phyloP scores from a whole-genome alignment of 2,329 filamentous ascomycete genomes.

The Ceratocystis diversiconidia region DNA sequence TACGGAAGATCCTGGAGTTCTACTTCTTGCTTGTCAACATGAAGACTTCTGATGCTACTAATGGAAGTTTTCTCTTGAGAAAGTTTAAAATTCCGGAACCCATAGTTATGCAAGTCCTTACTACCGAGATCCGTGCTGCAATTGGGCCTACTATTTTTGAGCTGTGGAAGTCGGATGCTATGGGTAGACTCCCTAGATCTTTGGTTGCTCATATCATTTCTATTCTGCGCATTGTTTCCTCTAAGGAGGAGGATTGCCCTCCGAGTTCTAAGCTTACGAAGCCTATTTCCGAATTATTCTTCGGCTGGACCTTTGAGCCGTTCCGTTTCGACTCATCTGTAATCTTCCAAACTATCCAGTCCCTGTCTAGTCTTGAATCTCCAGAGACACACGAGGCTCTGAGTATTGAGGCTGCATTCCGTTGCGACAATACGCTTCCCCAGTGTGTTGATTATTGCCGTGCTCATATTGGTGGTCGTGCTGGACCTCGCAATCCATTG shows the following conservation, averaged over 20 bases:
- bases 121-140: slow-evolving; percentile 71
- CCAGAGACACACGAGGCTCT: slow-evolving; percentile 35
- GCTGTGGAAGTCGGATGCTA: slow-evolving; percentile 73
- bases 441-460: slow-evolving; percentile 61
- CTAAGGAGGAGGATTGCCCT: slow-evolving; percentile 3
- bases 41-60: slow-evolving; percentile 12
- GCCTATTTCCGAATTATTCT: neutral
- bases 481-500: slow-evolving; percentile 52
- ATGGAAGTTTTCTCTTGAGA: slow-evolving; percentile 9
- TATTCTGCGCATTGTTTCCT: slow-evolving; percentile 9
- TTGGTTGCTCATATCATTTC: slow-evolving; percentile 12
- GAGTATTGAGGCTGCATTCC: slow-evolving; percentile 65
- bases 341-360: slow-evolving; percentile 30
- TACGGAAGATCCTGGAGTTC: slow-evolving; percentile 74
- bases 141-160: slow-evolving; percentile 62
- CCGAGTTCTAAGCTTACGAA: neutral
- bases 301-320: slow-evolving; percentile 9
- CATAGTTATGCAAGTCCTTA: slow-evolving; percentile 51
- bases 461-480: slow-evolving; percentile 42
- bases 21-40: slow-evolving; percentile 33
- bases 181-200: slow-evolving; percentile 55
- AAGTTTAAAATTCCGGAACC: slow-evolving; percentile 11
- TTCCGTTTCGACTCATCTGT: slow-evolving; percentile 19
- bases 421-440: slow-evolving; percentile 53
- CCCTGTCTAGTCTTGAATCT: slow-evolving; percentile 27